Base-by-base conservation (phyloP, 1,284 basidiomycete genomes). In the Entoloma clypeatum region DNA sequence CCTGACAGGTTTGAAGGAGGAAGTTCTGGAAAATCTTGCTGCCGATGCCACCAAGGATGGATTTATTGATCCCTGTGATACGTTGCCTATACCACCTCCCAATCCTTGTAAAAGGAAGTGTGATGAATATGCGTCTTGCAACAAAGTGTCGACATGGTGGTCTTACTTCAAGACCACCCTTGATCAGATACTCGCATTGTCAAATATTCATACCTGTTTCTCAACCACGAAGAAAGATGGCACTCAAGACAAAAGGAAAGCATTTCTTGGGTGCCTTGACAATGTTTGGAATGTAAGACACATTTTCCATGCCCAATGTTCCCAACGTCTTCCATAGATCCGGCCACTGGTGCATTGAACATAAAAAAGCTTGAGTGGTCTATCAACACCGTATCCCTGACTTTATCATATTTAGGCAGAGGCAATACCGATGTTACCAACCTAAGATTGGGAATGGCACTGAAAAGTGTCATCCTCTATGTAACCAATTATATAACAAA, bases 401-500 rank as follows among this genome's bases (percentile, higher is more conserved):
- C 36, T 5, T 9, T 60, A 0, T 48, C 51, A 0, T 59, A 54
- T 34, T 11, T 58, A 1, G 10, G 53, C 4, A 3, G 55, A 17
- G 58, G 53, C 27, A 61, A 62, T 22, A 58, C 51, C 7, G 59
- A 63, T 47, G 50, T 55, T 2, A 56, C 55, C 7, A 53, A 50
- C 43, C 36, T 63, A 7, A 17, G 53, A n/a, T 61, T 56, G 2
- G 60, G 61, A 2, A 64, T 60, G 6, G 50, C 59, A 5, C 49
- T 63, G 1, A 64, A 64, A 40, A 56, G 53, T 8, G 52, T 58
- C 3, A 43, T 63, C 2, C 49, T 45, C 0, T 64, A 65, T 51
- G 45, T 61, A 11, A 49, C 60, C 6, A 59, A 64, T 31, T 63
- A 65, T 52, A 50, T 64, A 3, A 60, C 55, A 0, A 65, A 65